Evolutionary conservation across 495 filamentous ascomycete genomes (phyloP), one percentile per base, ranked within the genome.

Genomic region (Thozetella sp.): DNA sequence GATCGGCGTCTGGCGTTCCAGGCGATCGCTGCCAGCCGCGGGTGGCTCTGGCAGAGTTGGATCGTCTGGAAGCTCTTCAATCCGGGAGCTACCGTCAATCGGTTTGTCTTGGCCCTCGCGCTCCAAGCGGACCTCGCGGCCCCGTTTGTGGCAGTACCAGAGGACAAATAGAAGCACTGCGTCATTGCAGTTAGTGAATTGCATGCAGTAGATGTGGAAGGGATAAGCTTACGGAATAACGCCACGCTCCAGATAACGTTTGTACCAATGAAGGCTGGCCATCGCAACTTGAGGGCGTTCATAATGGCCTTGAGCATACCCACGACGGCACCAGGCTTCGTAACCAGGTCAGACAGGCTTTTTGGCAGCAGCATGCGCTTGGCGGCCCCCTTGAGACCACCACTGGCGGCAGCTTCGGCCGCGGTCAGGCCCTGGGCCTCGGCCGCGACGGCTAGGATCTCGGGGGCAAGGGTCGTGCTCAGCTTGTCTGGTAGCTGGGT

Each of bases 71-170:
- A 74, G 61, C 63, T 74, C 71, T 62, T 72, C 71, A 20, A 72
- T 61, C n/a, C 71, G 48, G 6, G 30, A 23, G 12, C 57, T 54
- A 0, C 64, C 67, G 6, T 67, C 66, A n/a, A 40, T 58, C 40
- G 54, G 48, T 23, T 45, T 22, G 0, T 54, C 57, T 57, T 56
- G 22, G 24, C 9, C 22, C 27, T 34, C 51, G 51, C 27, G 54
- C 66, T 92, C 91, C 1, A 97, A 80, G 34, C 95, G 80, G 15
- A 86, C 86, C 74, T 99, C 95, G 17, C 85, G 84, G 34, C 95
- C 95, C 15, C 95, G 86, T 72, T 97, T 97, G 71, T 97, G 90
- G 73, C 92, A 97, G 71, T 99, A 99, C 94, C 94, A 99, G 59
- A 98, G 84, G 53, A 94, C 90, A 69, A 93, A 92, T 26, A 99